Percentiles rank a stretch among this genome's conserved stretches.
Evolutionary conservation across 139 green algal species (phyloP).

Genomic region (Auxenochlorella pyrenoidosa): DNA sequence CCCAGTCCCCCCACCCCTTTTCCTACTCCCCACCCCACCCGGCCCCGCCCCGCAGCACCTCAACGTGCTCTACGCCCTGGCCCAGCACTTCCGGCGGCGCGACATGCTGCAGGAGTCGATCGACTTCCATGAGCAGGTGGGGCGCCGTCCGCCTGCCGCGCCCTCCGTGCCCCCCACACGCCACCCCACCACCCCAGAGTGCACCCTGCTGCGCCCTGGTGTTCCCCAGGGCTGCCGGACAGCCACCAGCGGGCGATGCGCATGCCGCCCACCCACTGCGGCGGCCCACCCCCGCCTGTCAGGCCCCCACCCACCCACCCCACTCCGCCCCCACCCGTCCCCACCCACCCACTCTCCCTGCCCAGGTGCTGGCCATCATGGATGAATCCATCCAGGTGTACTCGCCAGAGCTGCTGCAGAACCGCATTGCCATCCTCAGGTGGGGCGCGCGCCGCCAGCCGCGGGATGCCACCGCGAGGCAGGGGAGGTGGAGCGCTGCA

Average conservation of each 20-base stretch:
- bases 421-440: slow-evolving; percentile 47
- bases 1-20: neutral
- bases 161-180: neutral
- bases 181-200: no score
- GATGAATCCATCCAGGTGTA: slow-evolving; percentile 52
- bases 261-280: no score
- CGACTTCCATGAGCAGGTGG: slow-evolving; percentile 34
- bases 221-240: no score
- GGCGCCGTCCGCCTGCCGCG: neutral
- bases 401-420: slow-evolving; percentile 48
- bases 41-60: slow-evolving; percentile 21
- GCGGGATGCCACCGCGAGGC: no score
- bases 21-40: no score
- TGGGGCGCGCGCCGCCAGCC: neutral
- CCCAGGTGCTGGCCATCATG: slow-evolving; percentile 44
- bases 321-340: no score
- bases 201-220: no score
- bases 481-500: no score
- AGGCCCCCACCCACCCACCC: neutral
- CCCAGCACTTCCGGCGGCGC: slow-evolving; percentile 39
- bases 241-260: no score
- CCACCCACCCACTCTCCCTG: no score
- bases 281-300: no score
- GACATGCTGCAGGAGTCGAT: slow-evolving; percentile 30
- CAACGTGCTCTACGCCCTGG: slow-evolving; percentile 49